Percentiles rank a stretch among this genome's conserved stretches.
These are phyloP conservation scores for Oryza australiensis DNA, from an alignment of 176 grass and related monocot genomes.

Conservation along the genomic window DNA sequence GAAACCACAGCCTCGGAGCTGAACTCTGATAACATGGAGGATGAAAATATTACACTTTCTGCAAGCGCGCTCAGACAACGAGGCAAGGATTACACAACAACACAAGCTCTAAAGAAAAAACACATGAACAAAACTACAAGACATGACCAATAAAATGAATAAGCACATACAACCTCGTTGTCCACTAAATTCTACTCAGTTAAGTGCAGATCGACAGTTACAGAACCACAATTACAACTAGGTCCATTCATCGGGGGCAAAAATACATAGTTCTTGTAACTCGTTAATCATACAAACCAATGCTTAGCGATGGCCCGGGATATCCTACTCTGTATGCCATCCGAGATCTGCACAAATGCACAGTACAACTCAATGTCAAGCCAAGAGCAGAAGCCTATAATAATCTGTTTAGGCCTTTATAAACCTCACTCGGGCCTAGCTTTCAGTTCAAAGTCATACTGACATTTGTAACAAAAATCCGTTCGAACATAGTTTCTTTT, in stretches of 20 bases:
- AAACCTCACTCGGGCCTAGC: not conserved
- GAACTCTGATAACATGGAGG: not conserved
- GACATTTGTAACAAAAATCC: not conserved
- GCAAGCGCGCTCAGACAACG: not conserved
- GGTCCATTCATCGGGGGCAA: not conserved
- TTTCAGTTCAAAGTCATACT: not conserved
- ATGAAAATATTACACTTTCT: no score
- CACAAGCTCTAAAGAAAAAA: not conserved
- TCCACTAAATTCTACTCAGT: not conserved
- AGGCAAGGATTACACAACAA: not conserved
- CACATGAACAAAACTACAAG: not conserved
- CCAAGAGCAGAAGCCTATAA: not conserved
- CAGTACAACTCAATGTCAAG: not conserved
- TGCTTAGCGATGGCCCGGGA: not conserved
- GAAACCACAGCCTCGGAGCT: not conserved
- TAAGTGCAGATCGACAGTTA: not conserved
- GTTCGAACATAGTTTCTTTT: not conserved
- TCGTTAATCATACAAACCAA: conserved; percentile 11
- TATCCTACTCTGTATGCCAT: not conserved
- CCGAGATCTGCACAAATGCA: conserved; percentile 31
- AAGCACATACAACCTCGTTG: not conserved
- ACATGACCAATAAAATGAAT: conserved; percentile 16
- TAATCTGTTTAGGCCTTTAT: not conserved
- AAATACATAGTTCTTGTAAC: not conserved
- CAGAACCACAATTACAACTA: not conserved